Percentiles rank a stretch among this genome's conserved stretches.
phyloP scores from a whole-genome alignment of 768 basidiomycete species.

The Tricholoma sp. region DNA sequence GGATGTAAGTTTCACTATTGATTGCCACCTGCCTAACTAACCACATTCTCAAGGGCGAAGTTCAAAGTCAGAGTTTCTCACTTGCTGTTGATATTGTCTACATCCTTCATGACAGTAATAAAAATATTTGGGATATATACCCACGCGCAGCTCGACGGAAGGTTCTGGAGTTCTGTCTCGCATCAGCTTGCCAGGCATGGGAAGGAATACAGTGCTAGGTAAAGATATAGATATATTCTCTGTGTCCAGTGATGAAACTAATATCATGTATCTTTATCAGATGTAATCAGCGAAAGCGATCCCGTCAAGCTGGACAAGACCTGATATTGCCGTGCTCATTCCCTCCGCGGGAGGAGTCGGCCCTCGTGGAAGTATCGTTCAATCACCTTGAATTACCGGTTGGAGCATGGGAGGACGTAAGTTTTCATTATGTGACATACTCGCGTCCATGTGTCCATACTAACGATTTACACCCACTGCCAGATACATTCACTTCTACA shows the following conservation, averaged over 20 bases:
- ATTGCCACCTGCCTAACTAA: background rate
- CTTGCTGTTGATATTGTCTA: background rate
- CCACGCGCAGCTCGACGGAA: background rate
- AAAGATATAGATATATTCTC: background rate
- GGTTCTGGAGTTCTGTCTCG: background rate
- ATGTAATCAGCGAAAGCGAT: conserved; percentile 39
- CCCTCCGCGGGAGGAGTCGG: conserved; percentile 30
- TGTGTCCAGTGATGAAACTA: background rate
- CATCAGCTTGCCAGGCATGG: conserved; percentile 10
- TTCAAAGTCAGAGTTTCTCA: conserved; percentile 6
- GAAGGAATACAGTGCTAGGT: conserved; percentile 52
- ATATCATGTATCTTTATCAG: conserved; percentile 21
- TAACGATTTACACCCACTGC: background rate
- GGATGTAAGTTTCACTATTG: background rate
- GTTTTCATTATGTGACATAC: background rate
- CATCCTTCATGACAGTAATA: conserved; percentile 2
- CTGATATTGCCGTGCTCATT: conserved; percentile 51
- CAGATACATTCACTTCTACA: conserved; percentile 58
- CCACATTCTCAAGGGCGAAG: conserved; percentile 5
- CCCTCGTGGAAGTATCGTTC: conserved; percentile 10
- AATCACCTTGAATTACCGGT: background rate
- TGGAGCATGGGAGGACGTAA: background rate
- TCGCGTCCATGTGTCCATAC: background rate
- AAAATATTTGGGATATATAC: conserved; percentile 12
- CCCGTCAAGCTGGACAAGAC: conserved; percentile 30